These are phyloP conservation scores for Leptographium flavum DNA, from an alignment of 2,329 filamentous ascomycete genomes.

Conservation along the genomic window DNA sequence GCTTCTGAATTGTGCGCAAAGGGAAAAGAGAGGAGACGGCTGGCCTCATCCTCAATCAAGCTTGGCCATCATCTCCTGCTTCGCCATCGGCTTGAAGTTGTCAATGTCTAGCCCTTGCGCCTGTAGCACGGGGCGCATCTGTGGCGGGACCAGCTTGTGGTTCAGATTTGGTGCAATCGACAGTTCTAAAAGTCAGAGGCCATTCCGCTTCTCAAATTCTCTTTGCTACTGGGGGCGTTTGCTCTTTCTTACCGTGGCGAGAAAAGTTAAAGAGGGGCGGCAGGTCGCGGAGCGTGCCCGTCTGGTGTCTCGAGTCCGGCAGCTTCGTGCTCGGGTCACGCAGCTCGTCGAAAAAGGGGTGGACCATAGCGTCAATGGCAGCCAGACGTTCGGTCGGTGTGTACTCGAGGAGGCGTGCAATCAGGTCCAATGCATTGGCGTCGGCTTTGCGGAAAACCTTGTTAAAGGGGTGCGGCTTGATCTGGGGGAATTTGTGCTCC, in stretches of 20 bases:
- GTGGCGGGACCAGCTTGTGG: slow-evolving; percentile 69
- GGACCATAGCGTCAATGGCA: slow-evolving; percentile 91
- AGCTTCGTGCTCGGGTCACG: slow-evolving; percentile 81
- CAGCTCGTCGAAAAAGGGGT: slow-evolving; percentile 96
- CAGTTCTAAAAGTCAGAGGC: slow-evolving; percentile 41
- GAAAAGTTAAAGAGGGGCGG: slow-evolving; percentile 88
- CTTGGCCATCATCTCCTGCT: slow-evolving; percentile 94
- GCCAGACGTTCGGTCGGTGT: slow-evolving; percentile 91
- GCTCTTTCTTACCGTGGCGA: slow-evolving; percentile 60
- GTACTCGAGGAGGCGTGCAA: slow-evolving; percentile 87
- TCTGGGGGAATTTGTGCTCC: slow-evolving; percentile 99
- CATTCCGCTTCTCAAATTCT: too few species aligned
- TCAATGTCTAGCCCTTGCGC: slow-evolving; percentile 80
- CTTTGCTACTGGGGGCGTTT: not conserved
- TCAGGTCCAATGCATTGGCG: slow-evolving; percentile 82
- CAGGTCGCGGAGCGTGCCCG: slow-evolving; percentile 64
- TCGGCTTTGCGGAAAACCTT: slow-evolving; percentile 98
- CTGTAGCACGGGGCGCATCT: slow-evolving; percentile 61
- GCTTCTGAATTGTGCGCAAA: slow-evolving; percentile 2
- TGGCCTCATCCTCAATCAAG: slow-evolving; percentile 55
- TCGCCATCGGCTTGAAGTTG: slow-evolving; percentile 79
- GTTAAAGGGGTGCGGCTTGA: slow-evolving; percentile 98
- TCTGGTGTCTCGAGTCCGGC: slow-evolving; percentile 85
- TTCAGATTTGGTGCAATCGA: slow-evolving; percentile 90
- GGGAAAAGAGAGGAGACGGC: not conserved